Evolutionary conservation across 495 filamentous ascomycete species (phyloP), one percentile per base, ranked within the genome.

Genomic region (Hypoxylon perforatum): DNA sequence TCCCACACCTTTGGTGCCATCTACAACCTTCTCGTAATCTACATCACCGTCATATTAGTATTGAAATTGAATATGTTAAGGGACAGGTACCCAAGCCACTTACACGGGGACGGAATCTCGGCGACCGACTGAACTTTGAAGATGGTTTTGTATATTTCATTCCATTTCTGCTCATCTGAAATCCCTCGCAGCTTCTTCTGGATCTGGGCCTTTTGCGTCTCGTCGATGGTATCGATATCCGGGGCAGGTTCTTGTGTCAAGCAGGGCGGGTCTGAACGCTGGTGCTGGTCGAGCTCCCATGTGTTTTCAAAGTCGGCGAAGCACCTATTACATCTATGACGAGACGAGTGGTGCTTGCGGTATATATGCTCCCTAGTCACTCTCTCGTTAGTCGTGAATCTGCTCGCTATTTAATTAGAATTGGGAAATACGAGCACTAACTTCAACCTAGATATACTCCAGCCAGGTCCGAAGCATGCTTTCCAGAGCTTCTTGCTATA

Each of bases 311-410:
- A 71, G 23, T 49, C 46, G 7, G 28, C 19, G 22, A 62, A 55
- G 35, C 68, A 71, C 11, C 68, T 63, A 18, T 30, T 35, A 19
- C 63, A 71, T 7, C 57, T 47, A 14, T 57, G 47, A 14, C 35
- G 5, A 1, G 25, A 10, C 1, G 42, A 57, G 18, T 14, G 62
- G 17, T 71, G 68, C 0, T 36, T 60, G n/a, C 68, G 68, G 36
- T 71, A 63, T 10, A 70, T 58, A 42, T 71, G 68, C 15, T 71
- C 68, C 25, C 68, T 71, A 30, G n/a, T n/a, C n/a, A n/a, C n/a
- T 28, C 11, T 17, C 2, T 4, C 4, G 39, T 67, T 51, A 61
- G 57, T 14, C 6, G 8, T 2, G 3, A 9, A 17, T 23, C 0
- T 21, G n/a, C 10, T n/a, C 0, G 39, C 19, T 21, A 4, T 17